Percentiles rank a stretch among this genome's conserved stretches.
Conservation (phyloP, 805 yeast species). For the Cyberlindnera xylosilytica region DNA sequence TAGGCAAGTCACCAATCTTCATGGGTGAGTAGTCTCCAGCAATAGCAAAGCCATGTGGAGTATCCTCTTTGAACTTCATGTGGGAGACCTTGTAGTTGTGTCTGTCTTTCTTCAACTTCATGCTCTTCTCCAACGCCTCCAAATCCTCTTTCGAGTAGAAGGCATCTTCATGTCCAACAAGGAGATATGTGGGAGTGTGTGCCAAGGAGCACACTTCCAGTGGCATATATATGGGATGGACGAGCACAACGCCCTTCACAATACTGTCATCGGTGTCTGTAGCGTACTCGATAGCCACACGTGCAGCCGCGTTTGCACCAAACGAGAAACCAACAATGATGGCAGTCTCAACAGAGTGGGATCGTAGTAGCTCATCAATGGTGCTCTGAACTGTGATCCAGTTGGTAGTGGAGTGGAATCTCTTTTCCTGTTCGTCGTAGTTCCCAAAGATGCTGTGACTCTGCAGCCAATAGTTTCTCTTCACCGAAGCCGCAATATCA, state of each 20-base stretch:
- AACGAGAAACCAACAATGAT: slow-evolving; percentile 26
- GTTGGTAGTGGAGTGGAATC: slow-evolving; percentile 20
- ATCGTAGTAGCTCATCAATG: slow-evolving; percentile 20
- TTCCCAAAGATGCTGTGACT: slow-evolving; percentile 24
- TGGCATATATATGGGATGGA: slow-evolving; percentile 26
- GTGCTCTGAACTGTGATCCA: slow-evolving; percentile 18
- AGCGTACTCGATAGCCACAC: slow-evolving; percentile 19
- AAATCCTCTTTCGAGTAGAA: slow-evolving; percentile 18
- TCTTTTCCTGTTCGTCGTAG: slow-evolving; percentile 13
- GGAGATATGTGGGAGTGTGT: slow-evolving; percentile 15
- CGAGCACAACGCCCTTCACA: slow-evolving; percentile 20
- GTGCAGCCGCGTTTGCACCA: slow-evolving; percentile 25
- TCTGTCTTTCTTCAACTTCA: slow-evolving; percentile 11
- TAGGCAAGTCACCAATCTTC: slow-evolving; percentile 31
- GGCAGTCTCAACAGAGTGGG: slow-evolving; percentile 18
- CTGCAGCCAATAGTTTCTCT: slow-evolving; percentile 23
- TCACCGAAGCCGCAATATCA: slow-evolving; percentile 18
- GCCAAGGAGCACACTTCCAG: slow-evolving; percentile 12
- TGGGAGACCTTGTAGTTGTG: slow-evolving; percentile 15
- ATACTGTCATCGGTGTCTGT: slow-evolving; percentile 5
- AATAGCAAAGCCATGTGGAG: slow-evolving; percentile 42
- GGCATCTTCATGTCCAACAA: slow-evolving; percentile 20
- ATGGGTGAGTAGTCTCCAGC: slow-evolving; percentile 36
- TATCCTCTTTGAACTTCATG: slow-evolving; percentile 21
- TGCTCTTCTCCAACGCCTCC: slow-evolving; percentile 9